phyloP scores from a whole-genome alignment of 306 rosid species.

The Fragaria ananassa region DNA sequence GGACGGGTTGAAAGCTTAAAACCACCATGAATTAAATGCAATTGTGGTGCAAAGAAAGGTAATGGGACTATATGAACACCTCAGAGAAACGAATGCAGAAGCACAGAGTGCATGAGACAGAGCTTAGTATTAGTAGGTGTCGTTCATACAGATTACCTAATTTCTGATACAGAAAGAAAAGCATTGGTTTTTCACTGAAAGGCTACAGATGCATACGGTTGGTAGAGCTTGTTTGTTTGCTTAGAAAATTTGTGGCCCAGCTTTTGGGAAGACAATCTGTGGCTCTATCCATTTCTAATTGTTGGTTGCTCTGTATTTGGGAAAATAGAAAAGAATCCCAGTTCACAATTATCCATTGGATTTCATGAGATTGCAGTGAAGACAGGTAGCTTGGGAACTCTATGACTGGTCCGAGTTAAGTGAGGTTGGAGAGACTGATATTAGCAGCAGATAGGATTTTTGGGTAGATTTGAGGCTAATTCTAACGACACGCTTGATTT shows the following conservation, averaged over 20 bases:
- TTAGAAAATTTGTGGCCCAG: conserved; percentile 23
- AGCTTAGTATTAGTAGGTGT: neutral
- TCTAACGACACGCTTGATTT: conserved; percentile 3
- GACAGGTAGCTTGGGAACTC: neutral
- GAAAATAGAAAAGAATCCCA: conserved; percentile 15
- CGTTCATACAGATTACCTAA: neutral
- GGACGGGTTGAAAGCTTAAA: conserved; percentile 38
- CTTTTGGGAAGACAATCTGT: neutral
- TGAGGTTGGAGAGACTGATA: neutral
- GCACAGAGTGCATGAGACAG: neutral
- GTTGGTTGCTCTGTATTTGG: conserved; percentile 13
- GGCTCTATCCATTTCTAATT: neutral
- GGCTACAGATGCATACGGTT: conserved; percentile 9
- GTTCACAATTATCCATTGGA: neutral
- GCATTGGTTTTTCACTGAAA: neutral
- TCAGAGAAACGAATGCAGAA: neutral
- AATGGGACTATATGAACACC: neutral
- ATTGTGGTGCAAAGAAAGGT: neutral
- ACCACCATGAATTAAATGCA: conserved; percentile 31
- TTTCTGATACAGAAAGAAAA: neutral
- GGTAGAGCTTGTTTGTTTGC: conserved; percentile 16
- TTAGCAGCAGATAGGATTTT: neutral
- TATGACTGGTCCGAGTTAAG: neutral
- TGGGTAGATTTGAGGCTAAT: neutral
- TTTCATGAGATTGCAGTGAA: neutral